phyloP scores from a whole-genome alignment of 805 yeast genomes.

The Barnettozyma wickerhamii region DNA sequence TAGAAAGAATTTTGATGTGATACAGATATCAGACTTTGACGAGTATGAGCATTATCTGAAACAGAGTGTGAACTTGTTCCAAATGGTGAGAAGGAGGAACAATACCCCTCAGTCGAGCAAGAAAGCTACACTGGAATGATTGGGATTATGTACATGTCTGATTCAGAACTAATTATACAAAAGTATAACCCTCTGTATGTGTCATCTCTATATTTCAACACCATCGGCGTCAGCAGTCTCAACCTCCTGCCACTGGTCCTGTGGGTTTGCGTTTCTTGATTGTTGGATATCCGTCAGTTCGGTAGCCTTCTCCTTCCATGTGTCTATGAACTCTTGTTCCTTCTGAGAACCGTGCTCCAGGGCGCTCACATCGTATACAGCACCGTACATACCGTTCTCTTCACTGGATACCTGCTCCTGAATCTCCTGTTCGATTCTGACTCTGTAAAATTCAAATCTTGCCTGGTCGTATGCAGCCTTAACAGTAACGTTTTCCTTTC shows the following conservation, averaged over 20 bases:
- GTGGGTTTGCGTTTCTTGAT: conserved; percentile 18
- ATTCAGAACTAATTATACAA: not conserved
- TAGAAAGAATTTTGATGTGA: conserved; percentile 29
- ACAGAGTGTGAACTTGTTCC: conserved; percentile 38
- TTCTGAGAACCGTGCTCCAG: conserved; percentile 63
- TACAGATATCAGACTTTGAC: conserved; percentile 29
- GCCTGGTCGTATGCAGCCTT: conserved; percentile 79
- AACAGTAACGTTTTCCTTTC: conserved; percentile 26
- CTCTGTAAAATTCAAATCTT: conserved; percentile 79
- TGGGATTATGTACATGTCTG: not conserved
- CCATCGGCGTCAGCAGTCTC: not conserved
- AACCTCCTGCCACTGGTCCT: conserved; percentile 4
- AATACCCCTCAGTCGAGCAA: no score
- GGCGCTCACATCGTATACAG: conserved; percentile 57
- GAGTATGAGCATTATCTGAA: conserved; percentile 33
- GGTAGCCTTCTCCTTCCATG: conserved; percentile 70
- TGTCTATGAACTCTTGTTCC: conserved; percentile 67
- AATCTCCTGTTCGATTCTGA: conserved; percentile 80
- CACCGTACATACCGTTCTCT: conserved; percentile 84
- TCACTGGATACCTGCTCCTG: conserved; percentile 69
- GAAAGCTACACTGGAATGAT: no score
- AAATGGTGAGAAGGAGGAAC: conserved; percentile 28
- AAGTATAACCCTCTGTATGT: no score
- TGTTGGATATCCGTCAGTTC: conserved; percentile 42
- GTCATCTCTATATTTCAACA: no score